These are phyloP conservation scores for Vitis amurensis DNA, from an alignment of 164 flowering plant genomes.

Conservation along the genomic window DNA sequence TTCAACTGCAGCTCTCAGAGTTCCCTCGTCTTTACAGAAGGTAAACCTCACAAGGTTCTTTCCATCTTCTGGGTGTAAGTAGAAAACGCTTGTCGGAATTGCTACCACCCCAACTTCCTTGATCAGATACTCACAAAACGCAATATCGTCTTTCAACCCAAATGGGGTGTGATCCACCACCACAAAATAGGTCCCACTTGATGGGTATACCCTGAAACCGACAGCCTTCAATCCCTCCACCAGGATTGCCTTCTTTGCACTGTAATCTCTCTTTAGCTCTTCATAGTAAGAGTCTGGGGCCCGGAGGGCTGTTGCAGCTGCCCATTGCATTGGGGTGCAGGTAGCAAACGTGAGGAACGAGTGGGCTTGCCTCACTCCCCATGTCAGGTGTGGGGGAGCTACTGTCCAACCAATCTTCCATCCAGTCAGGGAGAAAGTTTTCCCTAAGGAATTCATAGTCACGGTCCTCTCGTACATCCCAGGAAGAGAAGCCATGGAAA, in stretches of 20 bases:
- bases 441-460: slow-evolving; percentile 93
- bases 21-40: no score
- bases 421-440: slow-evolving; percentile 94
- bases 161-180: slow-evolving; percentile 95
- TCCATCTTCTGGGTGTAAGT: no score
- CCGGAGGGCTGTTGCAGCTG: slow-evolving; percentile 71
- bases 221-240: slow-evolving; percentile 82
- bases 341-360: slow-evolving; percentile 90
- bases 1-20: no score
- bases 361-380: slow-evolving; percentile 96
- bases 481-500: slow-evolving; percentile 92
- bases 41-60: no score
- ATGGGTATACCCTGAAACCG: slow-evolving; percentile 81
- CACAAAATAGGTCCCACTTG: slow-evolving; percentile 95
- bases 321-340: slow-evolving; percentile 88
- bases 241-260: slow-evolving; percentile 73
- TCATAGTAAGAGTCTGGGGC: slow-evolving; percentile 81
- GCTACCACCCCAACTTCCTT: slow-evolving; percentile 54
- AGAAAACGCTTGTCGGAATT: no score
- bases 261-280: slow-evolving; percentile 79
- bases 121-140: slow-evolving; percentile 90
- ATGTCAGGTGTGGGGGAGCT: slow-evolving; percentile 87
- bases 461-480: slow-evolving; percentile 97
- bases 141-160: slow-evolving; percentile 76
- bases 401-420: slow-evolving; percentile 99